A percentile compares a stretch with the other conserved stretches of the same genome.
Evolutionary conservation across 192 early-diverging fungal genomes (phyloP).

Genomic region (Bifiguratus adelaidae): DNA sequence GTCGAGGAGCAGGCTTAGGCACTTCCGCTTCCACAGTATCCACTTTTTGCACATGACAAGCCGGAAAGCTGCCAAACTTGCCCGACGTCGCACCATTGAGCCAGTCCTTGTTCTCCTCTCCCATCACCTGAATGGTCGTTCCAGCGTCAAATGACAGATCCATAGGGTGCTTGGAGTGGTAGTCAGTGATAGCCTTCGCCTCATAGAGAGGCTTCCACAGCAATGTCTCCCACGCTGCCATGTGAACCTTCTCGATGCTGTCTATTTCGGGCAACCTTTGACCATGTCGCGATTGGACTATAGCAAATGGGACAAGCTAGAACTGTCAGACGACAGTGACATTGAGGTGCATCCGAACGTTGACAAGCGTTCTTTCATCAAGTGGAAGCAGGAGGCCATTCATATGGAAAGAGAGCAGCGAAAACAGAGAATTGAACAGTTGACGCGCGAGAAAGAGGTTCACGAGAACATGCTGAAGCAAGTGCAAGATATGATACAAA

Average conservation of each 20-base stretch:
- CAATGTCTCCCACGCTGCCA: neutral
- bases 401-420: slow-evolving; percentile 78
- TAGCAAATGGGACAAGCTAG: slow-evolving; percentile 93
- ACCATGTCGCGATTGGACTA: slow-evolving; percentile 57
- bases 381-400: slow-evolving; percentile 84
- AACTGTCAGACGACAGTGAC: slow-evolving; percentile 95
- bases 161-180: slow-evolving; percentile 16
- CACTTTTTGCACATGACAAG: neutral
- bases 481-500: slow-evolving; percentile 4
- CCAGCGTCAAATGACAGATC: slow-evolving; percentile 16
- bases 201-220: slow-evolving; percentile 13
- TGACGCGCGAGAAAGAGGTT: slow-evolving; percentile 18
- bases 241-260: too few species aligned
- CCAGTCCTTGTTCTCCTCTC: slow-evolving; percentile 6
- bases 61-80: slow-evolving; percentile 7
- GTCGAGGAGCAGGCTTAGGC: too few species aligned
- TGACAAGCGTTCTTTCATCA: slow-evolving; percentile 82
- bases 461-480: slow-evolving; percentile 8
- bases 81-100: slow-evolving; percentile 2
- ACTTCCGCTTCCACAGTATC: neutral
- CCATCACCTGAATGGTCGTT: slow-evolving; percentile 15
- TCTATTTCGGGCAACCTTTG: too few species aligned
- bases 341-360: slow-evolving; percentile 94
- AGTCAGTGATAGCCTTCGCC: slow-evolving; percentile 7
- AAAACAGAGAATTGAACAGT: slow-evolving; percentile 42